Evolutionary conservation across 2,329 filamentous ascomycete species (phyloP).

Genomic region (Piedraia hortae): DNA sequence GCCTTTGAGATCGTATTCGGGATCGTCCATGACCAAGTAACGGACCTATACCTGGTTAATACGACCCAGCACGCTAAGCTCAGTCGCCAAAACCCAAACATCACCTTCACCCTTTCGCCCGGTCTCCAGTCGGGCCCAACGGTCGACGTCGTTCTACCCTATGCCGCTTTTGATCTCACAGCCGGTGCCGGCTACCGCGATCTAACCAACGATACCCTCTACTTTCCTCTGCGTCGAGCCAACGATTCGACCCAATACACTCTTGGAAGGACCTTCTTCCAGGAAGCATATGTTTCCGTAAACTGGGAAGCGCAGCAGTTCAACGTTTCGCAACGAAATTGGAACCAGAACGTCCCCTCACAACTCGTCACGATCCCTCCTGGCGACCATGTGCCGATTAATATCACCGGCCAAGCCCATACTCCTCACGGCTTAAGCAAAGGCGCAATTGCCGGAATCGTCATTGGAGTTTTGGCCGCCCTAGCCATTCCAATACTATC

Average conservation of each 20-base stretch:
- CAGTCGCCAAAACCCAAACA: constrained; percentile 14
- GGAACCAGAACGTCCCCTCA: constrained; percentile 5
- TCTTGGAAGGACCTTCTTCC: constrained; percentile 40
- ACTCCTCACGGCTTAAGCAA: constrained; percentile 8
- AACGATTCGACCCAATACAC: constrained; percentile 27
- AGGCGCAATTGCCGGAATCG: constrained; percentile 19
- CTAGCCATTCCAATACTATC: constrained; percentile 10
- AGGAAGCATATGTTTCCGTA: constrained; percentile 30
- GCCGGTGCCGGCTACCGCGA: constrained; percentile 24
- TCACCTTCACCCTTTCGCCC: constrained; percentile 19
- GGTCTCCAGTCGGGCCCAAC: constrained; percentile 11
- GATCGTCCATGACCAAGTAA: constrained; percentile 34
- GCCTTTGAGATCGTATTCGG: constrained; percentile 36
- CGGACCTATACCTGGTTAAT: constrained; percentile 36
- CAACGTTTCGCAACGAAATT: constrained; percentile 16
- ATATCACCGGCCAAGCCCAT: constrained; percentile 1
- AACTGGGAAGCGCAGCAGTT: constrained; percentile 22
- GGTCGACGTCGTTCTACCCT: constrained; percentile 21
- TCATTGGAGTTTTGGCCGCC: constrained; percentile 14
- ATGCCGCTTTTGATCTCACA: constrained; percentile 22
- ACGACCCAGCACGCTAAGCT: constrained; percentile 27
- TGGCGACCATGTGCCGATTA: neutral
- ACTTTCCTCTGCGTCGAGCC: constrained; percentile 37
- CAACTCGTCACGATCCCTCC: constrained; percentile 9
- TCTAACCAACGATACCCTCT: constrained; percentile 31